Conservation (phyloP, 2,329 filamentous ascomycete species). For the Diaporthe sp. region DNA sequence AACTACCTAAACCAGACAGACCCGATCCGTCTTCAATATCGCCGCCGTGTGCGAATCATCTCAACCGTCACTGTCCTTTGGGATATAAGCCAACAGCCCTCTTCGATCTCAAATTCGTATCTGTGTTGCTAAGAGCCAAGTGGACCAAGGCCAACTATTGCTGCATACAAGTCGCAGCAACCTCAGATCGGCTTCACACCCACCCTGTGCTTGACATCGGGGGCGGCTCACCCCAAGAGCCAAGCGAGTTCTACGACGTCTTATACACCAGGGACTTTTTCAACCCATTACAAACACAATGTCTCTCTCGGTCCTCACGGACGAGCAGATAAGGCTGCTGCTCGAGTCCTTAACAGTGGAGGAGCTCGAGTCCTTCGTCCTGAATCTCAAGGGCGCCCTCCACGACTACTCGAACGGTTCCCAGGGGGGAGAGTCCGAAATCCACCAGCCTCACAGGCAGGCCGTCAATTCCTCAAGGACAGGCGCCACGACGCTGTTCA, state of each 20-base stretch:
- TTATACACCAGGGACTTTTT: neutral
- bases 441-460: constrained; percentile 67
- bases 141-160: too few relatives aligned
- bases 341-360: constrained; percentile 63
- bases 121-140: neutral
- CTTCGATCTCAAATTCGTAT: neutral
- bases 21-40: neutral
- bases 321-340: constrained; percentile 64
- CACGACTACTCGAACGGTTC: constrained; percentile 71
- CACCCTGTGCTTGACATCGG: neutral
- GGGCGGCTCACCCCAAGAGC: neutral
- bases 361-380: constrained; percentile 64
- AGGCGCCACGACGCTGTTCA: constrained; percentile 74
- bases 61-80: neutral
- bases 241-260: neutral
- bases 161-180: neutral
- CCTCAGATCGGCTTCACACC: neutral
- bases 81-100: too few relatives aligned
- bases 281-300: constrained; percentile 50
- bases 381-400: constrained; percentile 60
- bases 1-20: neutral
- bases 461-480: constrained; percentile 58
- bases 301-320: constrained; percentile 68
- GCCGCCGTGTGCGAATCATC: neutral
- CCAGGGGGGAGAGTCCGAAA: constrained; percentile 54